Evolutionary conservation across 2,329 filamentous ascomycete genomes (phyloP).

Genomic region (Pyrenophora seminiperda): DNA sequence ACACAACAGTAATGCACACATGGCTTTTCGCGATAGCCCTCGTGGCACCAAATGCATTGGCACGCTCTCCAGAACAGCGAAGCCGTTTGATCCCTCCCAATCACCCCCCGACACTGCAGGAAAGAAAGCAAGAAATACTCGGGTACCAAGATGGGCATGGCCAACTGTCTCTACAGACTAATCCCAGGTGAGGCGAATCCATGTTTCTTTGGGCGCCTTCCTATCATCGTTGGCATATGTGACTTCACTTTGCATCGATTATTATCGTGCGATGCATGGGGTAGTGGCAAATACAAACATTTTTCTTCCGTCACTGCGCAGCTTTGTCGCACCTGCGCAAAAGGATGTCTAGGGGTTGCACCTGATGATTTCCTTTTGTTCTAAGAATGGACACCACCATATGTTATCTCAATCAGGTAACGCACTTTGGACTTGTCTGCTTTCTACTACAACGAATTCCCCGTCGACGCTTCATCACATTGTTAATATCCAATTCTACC

Average conservation of each 20-base stretch:
- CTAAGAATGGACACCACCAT: no score
- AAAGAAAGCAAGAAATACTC: not conserved
- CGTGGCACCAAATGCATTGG: not conserved
- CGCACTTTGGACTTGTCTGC: no score
- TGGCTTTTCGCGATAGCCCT: not conserved
- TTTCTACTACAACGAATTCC: no score
- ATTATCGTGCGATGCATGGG: not conserved
- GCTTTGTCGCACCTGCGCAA: not conserved
- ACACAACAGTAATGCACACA: not conserved
- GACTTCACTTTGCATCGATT: not conserved
- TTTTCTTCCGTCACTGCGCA: not conserved
- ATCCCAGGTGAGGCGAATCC: slow-evolving; percentile 19
- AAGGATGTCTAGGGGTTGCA: not conserved
- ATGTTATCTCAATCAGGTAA: no score
- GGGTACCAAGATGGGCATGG: slow-evolving; percentile 15
- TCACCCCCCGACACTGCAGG: not conserved
- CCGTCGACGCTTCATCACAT: not conserved
- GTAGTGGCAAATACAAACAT: not conserved
- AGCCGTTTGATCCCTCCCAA: not conserved
- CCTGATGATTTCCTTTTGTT: no score
- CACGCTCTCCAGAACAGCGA: not conserved
- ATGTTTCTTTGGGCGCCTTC: not conserved
- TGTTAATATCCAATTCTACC: not conserved
- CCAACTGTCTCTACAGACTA: slow-evolving; percentile 12
- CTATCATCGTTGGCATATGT: not conserved